Conservation (phyloP, 75 land plant genomes). For the Pseudotsuga menziesii region DNA sequence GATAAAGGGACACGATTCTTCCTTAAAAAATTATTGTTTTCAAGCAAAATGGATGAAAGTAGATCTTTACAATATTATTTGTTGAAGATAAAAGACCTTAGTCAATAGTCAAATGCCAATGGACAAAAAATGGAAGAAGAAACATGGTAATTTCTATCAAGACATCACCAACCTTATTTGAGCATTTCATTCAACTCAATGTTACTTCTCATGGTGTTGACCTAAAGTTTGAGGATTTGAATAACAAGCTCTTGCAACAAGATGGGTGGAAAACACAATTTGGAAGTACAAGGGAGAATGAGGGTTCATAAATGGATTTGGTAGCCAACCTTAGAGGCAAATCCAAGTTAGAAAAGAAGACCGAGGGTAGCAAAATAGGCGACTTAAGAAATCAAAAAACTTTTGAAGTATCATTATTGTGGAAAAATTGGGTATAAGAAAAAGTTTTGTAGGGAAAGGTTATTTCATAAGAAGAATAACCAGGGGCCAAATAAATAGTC, state of each 20-base stretch:
- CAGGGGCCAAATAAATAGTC: background rate
- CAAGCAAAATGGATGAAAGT: background rate
- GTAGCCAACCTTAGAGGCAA: background rate
- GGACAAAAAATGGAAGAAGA: background rate
- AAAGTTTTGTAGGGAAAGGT: background rate
- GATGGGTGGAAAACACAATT: background rate
- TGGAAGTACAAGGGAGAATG: background rate
- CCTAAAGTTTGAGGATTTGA: background rate
- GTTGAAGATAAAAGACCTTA: too few species aligned
- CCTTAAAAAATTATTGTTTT: background rate
- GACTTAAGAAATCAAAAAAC: background rate
- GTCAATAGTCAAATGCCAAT: background rate
- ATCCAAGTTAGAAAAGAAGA: background rate
- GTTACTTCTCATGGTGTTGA: background rate
- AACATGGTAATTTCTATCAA: background rate
- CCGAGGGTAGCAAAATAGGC: background rate
- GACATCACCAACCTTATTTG: background rate
- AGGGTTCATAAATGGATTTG: background rate
- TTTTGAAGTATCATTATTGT: background rate
- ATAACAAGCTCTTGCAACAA: background rate
- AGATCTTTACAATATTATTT: background rate
- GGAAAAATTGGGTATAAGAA: background rate
- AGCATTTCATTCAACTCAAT: background rate
- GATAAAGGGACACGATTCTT: background rate
- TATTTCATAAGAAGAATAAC: background rate